These are phyloP conservation scores for Thraustochytrium sp. DNA, from an alignment of 352 stramenopile species.

Conservation along the genomic window DNA sequence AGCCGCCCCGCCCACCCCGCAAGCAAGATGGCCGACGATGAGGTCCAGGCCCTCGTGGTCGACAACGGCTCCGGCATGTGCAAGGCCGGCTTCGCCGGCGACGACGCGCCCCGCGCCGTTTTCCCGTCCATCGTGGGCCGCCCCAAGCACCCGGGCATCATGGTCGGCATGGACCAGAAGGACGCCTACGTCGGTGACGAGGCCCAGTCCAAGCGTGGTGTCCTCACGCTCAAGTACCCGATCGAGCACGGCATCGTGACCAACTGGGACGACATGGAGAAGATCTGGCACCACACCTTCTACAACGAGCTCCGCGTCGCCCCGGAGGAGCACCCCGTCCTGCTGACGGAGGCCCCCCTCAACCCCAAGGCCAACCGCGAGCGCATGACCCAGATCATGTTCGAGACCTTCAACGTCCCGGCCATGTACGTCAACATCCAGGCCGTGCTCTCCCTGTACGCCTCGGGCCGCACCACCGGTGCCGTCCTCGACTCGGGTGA, in stretches of 20 bases:
- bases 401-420: constrained; percentile 98
- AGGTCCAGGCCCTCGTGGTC: constrained; percentile 53
- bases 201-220: constrained; percentile 82
- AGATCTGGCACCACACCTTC: constrained; percentile 99
- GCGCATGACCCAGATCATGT: constrained; percentile 96
- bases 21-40: constrained; percentile 42
- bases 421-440: constrained; percentile 94
- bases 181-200: constrained; percentile 87
- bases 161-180: constrained; percentile 93
- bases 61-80: constrained; percentile 99
- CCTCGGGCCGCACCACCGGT: constrained; percentile 76
- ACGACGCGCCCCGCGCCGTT: constrained; percentile 90
- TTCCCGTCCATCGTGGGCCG: constrained; percentile 68
- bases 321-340: constrained; percentile 91
- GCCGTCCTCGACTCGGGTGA: constrained; percentile 81
- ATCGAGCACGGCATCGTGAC: constrained; percentile 99
- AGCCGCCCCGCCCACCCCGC: not conserved
- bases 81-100: constrained; percentile 90
- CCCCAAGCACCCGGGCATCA: constrained; percentile 89
- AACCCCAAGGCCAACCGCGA: constrained; percentile 82
- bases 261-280: constrained; percentile 99
- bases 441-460: constrained; percentile 78
- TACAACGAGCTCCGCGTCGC: constrained; percentile 92
- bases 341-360: constrained; percentile 77
- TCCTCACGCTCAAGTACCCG: constrained; percentile 89